Evolutionary conservation across 2,329 filamentous ascomycete genomes (phyloP), one percentile per base, ranked within the genome.

Genomic region (Microcyclosporella mali): DNA sequence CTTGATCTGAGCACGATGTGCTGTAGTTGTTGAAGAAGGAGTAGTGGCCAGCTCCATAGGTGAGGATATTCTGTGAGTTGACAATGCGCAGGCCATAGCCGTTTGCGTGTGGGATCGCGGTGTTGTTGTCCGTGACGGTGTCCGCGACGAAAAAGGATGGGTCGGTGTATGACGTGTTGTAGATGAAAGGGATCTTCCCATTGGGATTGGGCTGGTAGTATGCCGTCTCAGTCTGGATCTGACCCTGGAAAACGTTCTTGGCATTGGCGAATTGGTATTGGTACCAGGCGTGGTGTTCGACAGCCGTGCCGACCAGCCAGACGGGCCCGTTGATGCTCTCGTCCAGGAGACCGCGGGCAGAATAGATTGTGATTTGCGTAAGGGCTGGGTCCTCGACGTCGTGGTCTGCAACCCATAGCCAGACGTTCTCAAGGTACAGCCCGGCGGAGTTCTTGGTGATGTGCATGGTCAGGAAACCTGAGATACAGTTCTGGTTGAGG

Each of bases 391-490:
- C 76, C 62, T 95, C 89, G 18, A 95, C 81, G 61, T 94, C 86
- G 69, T 95, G 90, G 63, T 95, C 89, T 1, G 89, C 81, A 18
- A 87, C 82, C 89, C 89, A 95, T 62, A 87, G 81, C 89, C 90
- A 95, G 39, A 76, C 80, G 68, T 95, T 95, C 70, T 95, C 89
- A 33, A 94, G 70, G 67, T 95, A 95, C 21, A 81, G 74, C 3
- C 58, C 59, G 1, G 80, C 79, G 0, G 70, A 73, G n/a, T 67
- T 64, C 39, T 69, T 64, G 9, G 77, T 79, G 35, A 80, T 51
- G 45, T 62, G 58, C 41, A 61, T 46, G n/a, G 50, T 50, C 40
- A 63, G 42, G 51, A 51, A 63, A 1, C 50, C 57, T 9, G 57
- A 53, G 38, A 60, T 60, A 45, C 60, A 63, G 38, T 56, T 46